A percentile compares a stretch with the other conserved stretches of the same genome.
phyloP scores from a whole-genome alignment of 768 basidiomycete genomes.

The Boletus fagicola region DNA sequence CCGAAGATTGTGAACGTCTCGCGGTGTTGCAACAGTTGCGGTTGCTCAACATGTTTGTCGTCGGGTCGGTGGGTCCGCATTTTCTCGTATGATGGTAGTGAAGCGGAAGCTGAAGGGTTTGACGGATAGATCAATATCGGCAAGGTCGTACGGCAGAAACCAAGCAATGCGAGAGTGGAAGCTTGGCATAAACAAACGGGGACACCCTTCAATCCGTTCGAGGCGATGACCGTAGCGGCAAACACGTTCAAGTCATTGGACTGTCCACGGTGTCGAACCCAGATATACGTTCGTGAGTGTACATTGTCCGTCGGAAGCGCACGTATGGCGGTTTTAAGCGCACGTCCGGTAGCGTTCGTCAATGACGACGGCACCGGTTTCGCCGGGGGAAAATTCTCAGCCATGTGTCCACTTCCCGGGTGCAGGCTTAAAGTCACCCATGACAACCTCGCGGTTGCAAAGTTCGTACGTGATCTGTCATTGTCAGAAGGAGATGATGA shows the following conservation, averaged over 20 bases:
- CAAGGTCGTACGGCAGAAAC: constrained; percentile 15
- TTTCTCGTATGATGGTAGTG: neutral
- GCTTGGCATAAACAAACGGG: constrained; percentile 28
- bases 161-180: constrained; percentile 13
- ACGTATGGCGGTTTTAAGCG: neutral
- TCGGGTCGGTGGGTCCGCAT: constrained; percentile 27
- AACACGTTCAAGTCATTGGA: constrained; percentile 27
- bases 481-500: constrained; percentile 28
- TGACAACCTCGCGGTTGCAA: constrained; percentile 40
- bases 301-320: neutral
- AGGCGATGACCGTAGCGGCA: constrained; percentile 27
- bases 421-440: constrained; percentile 44
- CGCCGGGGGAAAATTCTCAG: constrained; percentile 41
- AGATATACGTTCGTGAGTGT: constrained; percentile 34
- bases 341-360: constrained; percentile 38
- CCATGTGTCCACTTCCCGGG: constrained; percentile 35
- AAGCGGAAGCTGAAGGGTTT: neutral
- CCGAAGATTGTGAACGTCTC: constrained; percentile 33
- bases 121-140: constrained; percentile 26
- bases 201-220: constrained; percentile 36
- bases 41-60: constrained; percentile 28
- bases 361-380: constrained; percentile 46
- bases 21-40: constrained; percentile 23
- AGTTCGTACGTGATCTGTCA: constrained; percentile 42
- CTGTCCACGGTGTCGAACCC: constrained; percentile 37